These are phyloP conservation scores for Backusella sp. DNA, from an alignment of 192 early-diverging fungal species.

Conservation along the genomic window DNA sequence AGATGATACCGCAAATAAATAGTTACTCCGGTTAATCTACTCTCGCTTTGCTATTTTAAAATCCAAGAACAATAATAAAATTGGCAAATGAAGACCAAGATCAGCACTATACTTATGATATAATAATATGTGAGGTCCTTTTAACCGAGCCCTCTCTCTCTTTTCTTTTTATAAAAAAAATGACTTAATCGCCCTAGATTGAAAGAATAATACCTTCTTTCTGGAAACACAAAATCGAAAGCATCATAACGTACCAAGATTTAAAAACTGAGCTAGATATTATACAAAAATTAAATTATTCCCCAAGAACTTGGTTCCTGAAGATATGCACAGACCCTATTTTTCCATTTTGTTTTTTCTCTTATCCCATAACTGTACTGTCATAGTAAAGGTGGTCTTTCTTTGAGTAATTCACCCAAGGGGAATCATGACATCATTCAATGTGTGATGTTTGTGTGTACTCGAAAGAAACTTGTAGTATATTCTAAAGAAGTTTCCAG, in stretches of 20 bases:
- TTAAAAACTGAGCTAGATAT: background rate
- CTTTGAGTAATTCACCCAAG: background rate
- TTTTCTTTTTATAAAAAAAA: background rate
- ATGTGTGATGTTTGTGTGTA: background rate
- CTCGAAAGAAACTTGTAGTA: background rate
- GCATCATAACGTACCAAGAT: background rate
- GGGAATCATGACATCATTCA: background rate
- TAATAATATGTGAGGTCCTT: background rate
- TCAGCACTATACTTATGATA: background rate
- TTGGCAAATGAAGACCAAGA: background rate
- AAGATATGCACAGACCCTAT: background rate
- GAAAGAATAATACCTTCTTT: background rate
- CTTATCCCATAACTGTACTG: background rate
- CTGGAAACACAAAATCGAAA: background rate
- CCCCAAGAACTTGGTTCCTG: background rate
- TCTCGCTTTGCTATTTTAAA: background rate
- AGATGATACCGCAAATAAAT: background rate
- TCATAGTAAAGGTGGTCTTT: background rate
- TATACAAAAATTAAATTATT: background rate
- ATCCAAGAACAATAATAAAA: background rate
- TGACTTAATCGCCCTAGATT: background rate
- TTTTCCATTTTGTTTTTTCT: background rate
- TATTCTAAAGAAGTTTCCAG: background rate
- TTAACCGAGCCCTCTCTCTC: background rate
- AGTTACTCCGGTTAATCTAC: background rate